Percentiles rank a stretch among this genome's conserved stretches.
Evolutionary conservation across 192 early-diverging fungal species (phyloP).

Genomic region (Backusella psychrophila): DNA sequence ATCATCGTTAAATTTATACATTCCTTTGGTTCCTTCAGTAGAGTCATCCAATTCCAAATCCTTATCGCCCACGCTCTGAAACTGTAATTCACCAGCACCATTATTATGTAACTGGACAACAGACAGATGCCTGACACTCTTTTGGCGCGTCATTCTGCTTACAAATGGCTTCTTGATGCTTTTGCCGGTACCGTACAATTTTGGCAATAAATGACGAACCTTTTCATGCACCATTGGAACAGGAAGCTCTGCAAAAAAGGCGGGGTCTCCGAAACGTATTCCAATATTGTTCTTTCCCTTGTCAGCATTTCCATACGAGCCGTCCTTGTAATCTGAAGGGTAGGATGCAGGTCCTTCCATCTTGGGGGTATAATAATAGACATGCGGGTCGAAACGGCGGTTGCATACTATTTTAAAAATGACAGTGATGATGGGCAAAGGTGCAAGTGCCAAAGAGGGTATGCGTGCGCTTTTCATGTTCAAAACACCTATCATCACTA

Average conservation of each 20-base stretch:
- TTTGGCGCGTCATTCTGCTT: conserved; percentile 31
- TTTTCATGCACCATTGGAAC: conserved; percentile 68
- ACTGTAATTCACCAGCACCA: conserved; percentile 22
- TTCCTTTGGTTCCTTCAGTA: conserved; percentile 27
- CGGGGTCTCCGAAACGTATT: conserved; percentile 68
- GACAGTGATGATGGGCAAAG: conserved; percentile 60
- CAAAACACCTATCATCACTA: conserved; percentile 61
- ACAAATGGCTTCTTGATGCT: conserved; percentile 16
- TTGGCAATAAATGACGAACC: conserved; percentile 60
- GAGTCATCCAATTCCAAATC: conserved; percentile 38
- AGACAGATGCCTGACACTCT: conserved; percentile 25
- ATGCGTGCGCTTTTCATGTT: conserved; percentile 44
- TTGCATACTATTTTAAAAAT: conserved; percentile 49
- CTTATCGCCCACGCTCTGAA: conserved; percentile 32
- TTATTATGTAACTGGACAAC: conserved; percentile 18
- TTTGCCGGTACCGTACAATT: conserved; percentile 50
- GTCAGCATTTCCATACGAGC: neutral
- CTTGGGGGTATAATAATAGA: conserved; percentile 51
- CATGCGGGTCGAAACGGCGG: conserved; percentile 46
- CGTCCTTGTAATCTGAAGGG: conserved; percentile 21
- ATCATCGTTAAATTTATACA: conserved; percentile 32
- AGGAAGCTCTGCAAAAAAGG: conserved; percentile 55
- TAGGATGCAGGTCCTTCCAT: conserved; percentile 30
- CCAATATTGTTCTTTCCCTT: conserved; percentile 17
- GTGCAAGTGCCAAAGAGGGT: conserved; percentile 49